phyloP scores from a whole-genome alignment of 176 grass and related monocot genomes.

The Poa annua region DNA sequence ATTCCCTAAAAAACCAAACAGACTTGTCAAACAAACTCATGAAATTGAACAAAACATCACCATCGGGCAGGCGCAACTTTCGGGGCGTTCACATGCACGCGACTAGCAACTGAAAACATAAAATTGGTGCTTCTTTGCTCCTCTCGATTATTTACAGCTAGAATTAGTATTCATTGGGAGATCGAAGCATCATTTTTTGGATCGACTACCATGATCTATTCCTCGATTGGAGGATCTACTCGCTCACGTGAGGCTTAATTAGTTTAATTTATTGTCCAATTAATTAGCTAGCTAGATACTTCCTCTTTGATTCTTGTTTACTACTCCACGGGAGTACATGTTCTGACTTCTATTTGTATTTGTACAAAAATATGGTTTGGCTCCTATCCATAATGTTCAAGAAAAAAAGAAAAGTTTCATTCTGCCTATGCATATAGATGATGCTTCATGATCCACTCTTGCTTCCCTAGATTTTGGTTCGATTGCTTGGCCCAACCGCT shows the following conservation, averaged over 20 bases:
- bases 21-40: background rate
- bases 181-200: background rate
- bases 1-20: background rate
- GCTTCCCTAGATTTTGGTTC: background rate
- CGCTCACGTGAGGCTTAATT: background rate
- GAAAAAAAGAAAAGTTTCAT: background rate
- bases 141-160: background rate
- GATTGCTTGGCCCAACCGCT: background rate
- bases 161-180: background rate
- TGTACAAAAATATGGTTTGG: background rate
- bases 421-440: background rate
- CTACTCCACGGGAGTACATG: background rate
- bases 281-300: background rate
- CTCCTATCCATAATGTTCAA: background rate
- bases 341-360: background rate
- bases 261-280: background rate
- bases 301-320: background rate
- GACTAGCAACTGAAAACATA: background rate
- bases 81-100: background rate
- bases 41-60: slow-evolving; percentile 12
- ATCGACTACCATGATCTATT: background rate
- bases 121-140: background rate
- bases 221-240: background rate
- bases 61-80: slow-evolving; percentile 1
- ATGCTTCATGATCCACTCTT: background rate